phyloP scores from a whole-genome alignment of 305 asterid species.

The Solanum hybrid region DNA sequence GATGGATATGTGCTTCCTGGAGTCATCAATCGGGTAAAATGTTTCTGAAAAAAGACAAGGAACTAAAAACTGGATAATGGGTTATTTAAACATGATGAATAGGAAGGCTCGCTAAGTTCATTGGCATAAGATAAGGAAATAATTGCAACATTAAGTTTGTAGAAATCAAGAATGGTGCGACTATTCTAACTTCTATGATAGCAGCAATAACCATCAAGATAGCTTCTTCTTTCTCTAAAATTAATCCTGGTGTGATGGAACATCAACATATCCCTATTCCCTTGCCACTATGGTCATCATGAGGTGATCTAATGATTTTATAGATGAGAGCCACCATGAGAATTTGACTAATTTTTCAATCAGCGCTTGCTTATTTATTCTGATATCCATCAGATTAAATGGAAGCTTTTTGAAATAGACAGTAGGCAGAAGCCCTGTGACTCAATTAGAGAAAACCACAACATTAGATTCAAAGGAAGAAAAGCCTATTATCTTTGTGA shows the following conservation, averaged over 20 bases:
- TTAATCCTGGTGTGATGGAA: not conserved
- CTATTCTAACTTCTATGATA: not conserved
- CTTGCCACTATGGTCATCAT: not conserved
- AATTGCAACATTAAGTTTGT: not conserved
- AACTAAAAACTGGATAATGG: not conserved
- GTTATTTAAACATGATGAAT: not conserved
- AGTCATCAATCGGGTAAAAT: not conserved
- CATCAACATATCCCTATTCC: not conserved
- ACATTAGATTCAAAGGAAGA: not conserved
- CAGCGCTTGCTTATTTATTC: not conserved
- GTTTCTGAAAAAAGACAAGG: not conserved
- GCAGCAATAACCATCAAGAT: not conserved
- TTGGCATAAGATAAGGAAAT: not conserved
- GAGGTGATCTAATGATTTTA: not conserved
- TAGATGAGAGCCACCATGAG: not conserved
- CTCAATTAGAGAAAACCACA: not conserved
- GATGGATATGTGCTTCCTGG: not conserved
- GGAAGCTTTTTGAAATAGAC: not conserved
- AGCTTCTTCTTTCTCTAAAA: not conserved
- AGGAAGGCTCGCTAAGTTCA: not conserved
- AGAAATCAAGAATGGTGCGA: not conserved
- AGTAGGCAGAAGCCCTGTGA: not conserved
- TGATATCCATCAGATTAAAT: not conserved
- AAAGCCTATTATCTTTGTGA: not conserved
- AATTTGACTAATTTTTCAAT: not conserved